Percentiles rank a stretch among this genome's conserved stretches.
phyloP scores from a whole-genome alignment of 2,329 filamentous ascomycete species.

The Paecilomyces variotii region DNA sequence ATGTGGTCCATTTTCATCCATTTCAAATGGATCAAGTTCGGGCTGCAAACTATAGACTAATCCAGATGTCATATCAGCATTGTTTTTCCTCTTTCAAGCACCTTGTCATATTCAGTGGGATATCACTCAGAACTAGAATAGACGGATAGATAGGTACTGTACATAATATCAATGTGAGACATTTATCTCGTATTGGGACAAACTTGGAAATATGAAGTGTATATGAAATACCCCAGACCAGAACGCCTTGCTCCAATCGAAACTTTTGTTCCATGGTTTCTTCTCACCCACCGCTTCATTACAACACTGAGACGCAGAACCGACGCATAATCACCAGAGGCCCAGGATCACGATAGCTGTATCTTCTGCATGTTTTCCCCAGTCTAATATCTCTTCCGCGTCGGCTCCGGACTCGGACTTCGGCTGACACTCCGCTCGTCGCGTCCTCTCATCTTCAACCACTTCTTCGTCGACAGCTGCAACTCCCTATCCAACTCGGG shows the following conservation, averaged over 20 bases:
- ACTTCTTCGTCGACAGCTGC: slow-evolving; percentile 88
- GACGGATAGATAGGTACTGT: not conserved
- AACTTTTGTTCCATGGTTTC: not conserved
- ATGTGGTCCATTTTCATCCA: not conserved
- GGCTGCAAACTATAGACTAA: not conserved
- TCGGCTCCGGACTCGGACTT: slow-evolving; percentile 80
- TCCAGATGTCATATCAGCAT: not conserved
- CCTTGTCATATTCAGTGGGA: not conserved
- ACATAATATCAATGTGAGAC: not conserved
- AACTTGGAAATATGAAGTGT: not conserved
- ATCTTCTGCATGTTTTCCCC: not conserved
- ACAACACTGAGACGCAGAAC: not conserved
- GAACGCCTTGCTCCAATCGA: not conserved
- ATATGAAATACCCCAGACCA: not conserved
- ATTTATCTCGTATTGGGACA: not conserved
- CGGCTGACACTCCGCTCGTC: slow-evolving; percentile 75
- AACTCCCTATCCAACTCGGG: slow-evolving; percentile 84
- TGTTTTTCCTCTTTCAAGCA: not conserved
- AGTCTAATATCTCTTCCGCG: slow-evolving; percentile 58
- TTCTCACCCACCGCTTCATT: not conserved
- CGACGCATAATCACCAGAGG: not conserved
- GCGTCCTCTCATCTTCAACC: slow-evolving; percentile 74
- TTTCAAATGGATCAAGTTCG: not conserved
- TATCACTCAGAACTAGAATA: not conserved
- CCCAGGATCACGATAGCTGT: not conserved